Evolutionary conservation across 2,329 filamentous ascomycete species (phyloP), one percentile per base, ranked within the genome.

Genomic region (Sarocladium oryzae): DNA sequence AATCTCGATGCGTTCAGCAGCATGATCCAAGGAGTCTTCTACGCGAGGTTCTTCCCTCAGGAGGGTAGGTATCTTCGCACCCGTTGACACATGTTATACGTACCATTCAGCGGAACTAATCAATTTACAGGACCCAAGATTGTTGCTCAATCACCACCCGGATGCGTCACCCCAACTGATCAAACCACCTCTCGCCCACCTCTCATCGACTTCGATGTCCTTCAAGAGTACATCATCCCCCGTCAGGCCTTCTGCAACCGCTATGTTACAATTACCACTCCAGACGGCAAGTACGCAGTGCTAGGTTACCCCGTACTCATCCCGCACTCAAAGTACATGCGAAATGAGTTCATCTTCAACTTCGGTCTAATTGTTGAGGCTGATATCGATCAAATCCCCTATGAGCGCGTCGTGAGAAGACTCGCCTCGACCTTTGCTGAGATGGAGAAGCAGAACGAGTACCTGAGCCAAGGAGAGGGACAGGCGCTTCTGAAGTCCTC

Each of bases 261-360:
- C 56, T 85, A 91, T 54, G 79, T 97, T 55, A 86, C 87, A 24
- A 85, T 95, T 52, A 85, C 85, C 66, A 86, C 88, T 41, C 80
- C 82, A 0, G 78, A 82, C 51, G 75, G 76, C 58, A 81, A 81
- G 57, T 86, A 91, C 67, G 83, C 85, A 53, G 82, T 99, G 51
- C 78, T 99, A 30, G 89, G 91, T 15, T 89, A 90, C 61, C 93
- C 93, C 0, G 86, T 97, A 50, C 92, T 89, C 64, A 89, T 97
- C 63, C 82, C 86, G 49, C 81, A 90, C 56, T 79, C 84, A 51
- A 85, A 86, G 58, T 96, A 97, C 63, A 82, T 86, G 62, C 85
- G 93, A 53, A 96, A 96, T 69, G 89, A 95, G 68, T 97, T 96
- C 74, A 96, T 96, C 64, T 99, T 97, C 80, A 97, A 97, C 68